phyloP scores from a whole-genome alignment of 805 yeast genomes.

The Sugiyamaella floridensis region DNA sequence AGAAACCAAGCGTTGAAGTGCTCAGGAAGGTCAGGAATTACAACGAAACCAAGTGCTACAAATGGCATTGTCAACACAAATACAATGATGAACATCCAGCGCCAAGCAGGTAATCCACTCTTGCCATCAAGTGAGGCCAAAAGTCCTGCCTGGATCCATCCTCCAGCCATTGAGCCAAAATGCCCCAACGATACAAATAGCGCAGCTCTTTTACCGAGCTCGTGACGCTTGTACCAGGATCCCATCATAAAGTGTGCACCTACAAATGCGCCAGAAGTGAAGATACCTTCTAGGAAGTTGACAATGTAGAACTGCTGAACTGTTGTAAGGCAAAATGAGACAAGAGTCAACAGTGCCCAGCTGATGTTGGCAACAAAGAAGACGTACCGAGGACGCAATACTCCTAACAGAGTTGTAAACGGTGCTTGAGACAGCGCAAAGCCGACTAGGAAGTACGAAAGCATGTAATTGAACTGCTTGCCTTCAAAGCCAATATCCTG shows the following conservation, averaged over 20 bases:
- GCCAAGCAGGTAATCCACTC: constrained; percentile 49
- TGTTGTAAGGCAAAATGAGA: constrained; percentile 21
- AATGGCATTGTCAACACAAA: constrained; percentile 12
- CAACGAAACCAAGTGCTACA: constrained; percentile 8
- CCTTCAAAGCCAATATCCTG: constrained; percentile 51
- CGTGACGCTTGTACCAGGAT: constrained; percentile 37
- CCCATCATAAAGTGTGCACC: constrained; percentile 31
- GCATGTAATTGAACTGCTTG: constrained; percentile 48
- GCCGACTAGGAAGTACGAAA: constrained; percentile 53
- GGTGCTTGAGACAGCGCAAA: constrained; percentile 61
- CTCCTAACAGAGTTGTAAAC: constrained; percentile 55
- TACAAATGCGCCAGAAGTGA: constrained; percentile 42
- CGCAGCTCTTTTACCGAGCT: constrained; percentile 31
- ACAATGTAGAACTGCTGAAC: constrained; percentile 39
- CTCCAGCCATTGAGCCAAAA: constrained; percentile 43
- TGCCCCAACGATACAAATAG: constrained; percentile 37
- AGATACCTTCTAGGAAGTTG: constrained; percentile 43
- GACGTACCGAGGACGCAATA: constrained; percentile 45
- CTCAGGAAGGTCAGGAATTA: constrained; percentile 14
- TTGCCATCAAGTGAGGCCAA: constrained; percentile 34
- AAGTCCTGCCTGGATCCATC: constrained; percentile 44
- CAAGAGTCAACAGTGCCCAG: constrained; percentile 20
- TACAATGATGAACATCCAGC: constrained; percentile 51
- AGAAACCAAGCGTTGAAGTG: constrained; percentile 12
- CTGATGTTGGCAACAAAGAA: constrained; percentile 21